Percentiles rank a stretch among this genome's conserved stretches.
These are phyloP conservation scores for Nowakowskiella sp. DNA, from an alignment of 192 early-diverging fungal genomes.

Conservation along the genomic window DNA sequence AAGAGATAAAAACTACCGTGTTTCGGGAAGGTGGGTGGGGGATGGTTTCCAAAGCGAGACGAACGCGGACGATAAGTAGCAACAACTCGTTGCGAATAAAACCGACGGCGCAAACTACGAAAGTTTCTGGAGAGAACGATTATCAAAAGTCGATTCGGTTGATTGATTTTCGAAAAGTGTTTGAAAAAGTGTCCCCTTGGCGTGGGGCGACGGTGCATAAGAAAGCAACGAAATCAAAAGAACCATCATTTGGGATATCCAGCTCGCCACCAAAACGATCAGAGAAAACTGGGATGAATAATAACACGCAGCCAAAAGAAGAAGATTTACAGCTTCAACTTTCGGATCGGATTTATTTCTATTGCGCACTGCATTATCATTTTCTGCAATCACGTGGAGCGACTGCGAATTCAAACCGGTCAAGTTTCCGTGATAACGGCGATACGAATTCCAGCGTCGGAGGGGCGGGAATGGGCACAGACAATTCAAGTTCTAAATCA, in stretches of 20 bases:
- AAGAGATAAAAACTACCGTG: slow-evolving; percentile 19
- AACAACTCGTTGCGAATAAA: background rate
- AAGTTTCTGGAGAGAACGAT: slow-evolving; percentile 4
- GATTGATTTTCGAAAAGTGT: slow-evolving; percentile 40
- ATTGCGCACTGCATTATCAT: slow-evolving; percentile 44
- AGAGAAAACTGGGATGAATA: background rate
- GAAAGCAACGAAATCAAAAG: background rate
- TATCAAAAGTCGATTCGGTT: slow-evolving; percentile 29
- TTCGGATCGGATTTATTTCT: slow-evolving; percentile 47
- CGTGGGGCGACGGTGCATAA: slow-evolving; percentile 3
- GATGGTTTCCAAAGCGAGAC: slow-evolving; percentile 8
- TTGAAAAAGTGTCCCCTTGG: slow-evolving; percentile 40
- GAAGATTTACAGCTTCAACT: slow-evolving; percentile 23
- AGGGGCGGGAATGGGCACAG: background rate
- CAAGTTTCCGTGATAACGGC: background rate
- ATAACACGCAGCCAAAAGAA: slow-evolving; percentile 19
- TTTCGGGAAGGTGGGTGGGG: slow-evolving; percentile 38
- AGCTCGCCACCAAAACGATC: slow-evolving; percentile 1
- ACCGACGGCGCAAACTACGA: background rate
- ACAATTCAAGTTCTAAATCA: background rate
- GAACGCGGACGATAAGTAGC: background rate
- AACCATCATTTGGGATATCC: background rate
- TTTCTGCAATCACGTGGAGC: slow-evolving; percentile 31
- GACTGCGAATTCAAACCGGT: slow-evolving; percentile 16
- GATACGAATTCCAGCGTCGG: background rate